A percentile compares a stretch with the other conserved stretches of the same genome.
Evolutionary conservation across 208 protist genomes (phyloP).

Genomic region (Wallacemonas sp.): DNA sequence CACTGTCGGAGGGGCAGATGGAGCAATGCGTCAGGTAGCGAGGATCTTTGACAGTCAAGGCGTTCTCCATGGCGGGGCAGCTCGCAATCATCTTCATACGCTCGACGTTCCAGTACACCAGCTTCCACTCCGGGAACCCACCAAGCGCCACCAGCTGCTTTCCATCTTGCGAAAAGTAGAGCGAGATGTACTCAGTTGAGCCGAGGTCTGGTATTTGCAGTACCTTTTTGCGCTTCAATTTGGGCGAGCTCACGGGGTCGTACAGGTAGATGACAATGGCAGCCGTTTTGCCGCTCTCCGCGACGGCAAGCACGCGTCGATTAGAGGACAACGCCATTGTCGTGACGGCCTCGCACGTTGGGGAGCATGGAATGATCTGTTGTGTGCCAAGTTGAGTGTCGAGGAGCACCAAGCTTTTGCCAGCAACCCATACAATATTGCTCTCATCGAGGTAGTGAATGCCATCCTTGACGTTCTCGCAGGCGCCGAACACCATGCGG

Average conservation of each 20-base stretch:
- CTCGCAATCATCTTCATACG: slow-evolving; percentile 80
- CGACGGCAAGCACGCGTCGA: slow-evolving; percentile 92
- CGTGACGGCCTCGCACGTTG: slow-evolving; percentile 87
- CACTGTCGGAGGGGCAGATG: slow-evolving; percentile 88
- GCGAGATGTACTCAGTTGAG: slow-evolving; percentile 83
- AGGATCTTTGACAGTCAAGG: slow-evolving; percentile 38
- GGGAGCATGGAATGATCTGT: slow-evolving; percentile 87
- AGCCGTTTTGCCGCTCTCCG: slow-evolving; percentile 85
- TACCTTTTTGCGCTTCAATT: slow-evolving; percentile 81
- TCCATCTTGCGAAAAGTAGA: slow-evolving; percentile 92
- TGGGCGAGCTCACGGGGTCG: slow-evolving; percentile 79
- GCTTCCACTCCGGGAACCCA: slow-evolving; percentile 92
- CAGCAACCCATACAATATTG: slow-evolving; percentile 92
- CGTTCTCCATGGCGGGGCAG: slow-evolving; percentile 54
- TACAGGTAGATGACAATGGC: slow-evolving; percentile 91
- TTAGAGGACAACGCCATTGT: slow-evolving; percentile 90
- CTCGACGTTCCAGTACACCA: slow-evolving; percentile 94
- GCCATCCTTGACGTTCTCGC: slow-evolving; percentile 91
- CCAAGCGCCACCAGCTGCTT: slow-evolving; percentile 86
- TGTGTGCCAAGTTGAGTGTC: slow-evolving; percentile 92
- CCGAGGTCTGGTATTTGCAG: slow-evolving; percentile 83
- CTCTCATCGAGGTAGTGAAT: slow-evolving; percentile 94
- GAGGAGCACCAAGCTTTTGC: slow-evolving; percentile 90
- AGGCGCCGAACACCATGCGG: slow-evolving; percentile 93
- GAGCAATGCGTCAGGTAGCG: slow-evolving; percentile 88